A percentile compares a stretch with the other conserved stretches of the same genome.
phyloP scores from a whole-genome alignment of 78 protist species.

The Guillardia theta region DNA sequence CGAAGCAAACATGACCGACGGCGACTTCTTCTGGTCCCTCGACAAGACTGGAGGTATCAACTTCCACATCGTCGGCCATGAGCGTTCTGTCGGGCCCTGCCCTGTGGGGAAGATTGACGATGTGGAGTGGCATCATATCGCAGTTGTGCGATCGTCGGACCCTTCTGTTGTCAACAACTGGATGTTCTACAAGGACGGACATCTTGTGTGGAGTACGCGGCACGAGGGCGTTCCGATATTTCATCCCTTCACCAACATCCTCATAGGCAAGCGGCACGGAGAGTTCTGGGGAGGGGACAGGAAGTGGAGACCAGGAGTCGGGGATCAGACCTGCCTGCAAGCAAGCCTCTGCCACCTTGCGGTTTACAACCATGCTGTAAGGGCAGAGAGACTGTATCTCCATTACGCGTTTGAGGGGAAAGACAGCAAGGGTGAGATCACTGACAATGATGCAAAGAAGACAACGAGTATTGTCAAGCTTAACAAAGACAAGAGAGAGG shows the following conservation, averaged over 20 bases:
- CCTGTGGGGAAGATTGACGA: not conserved
- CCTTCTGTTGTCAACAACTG: not conserved
- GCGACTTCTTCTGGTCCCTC: not conserved
- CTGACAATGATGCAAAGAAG: too few species aligned
- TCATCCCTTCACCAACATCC: not conserved
- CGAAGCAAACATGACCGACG: not conserved
- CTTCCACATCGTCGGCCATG: not conserved
- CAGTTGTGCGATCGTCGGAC: not conserved
- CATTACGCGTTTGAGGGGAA: too few species aligned
- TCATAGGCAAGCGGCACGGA: not conserved
- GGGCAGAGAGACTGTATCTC: too few species aligned
- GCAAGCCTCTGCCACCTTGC: not conserved
- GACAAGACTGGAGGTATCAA: not conserved
- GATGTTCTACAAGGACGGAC: not conserved
- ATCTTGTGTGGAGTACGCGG: not conserved
- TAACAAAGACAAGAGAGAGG: too few species aligned
- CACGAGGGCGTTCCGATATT: not conserved
- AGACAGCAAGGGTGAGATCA: too few species aligned
- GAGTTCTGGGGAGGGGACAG: not conserved
- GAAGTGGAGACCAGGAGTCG: not conserved
- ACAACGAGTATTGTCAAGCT: too few species aligned
- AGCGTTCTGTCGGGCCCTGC: not conserved
- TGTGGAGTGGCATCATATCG: not conserved
- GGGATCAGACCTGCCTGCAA: not conserved
- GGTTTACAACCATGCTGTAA: not conserved